Percentiles rank a stretch among this genome's conserved stretches.
Evolutionary conservation across 345 rosid genomes (phyloP).

Genomic region (Linum lewisii): DNA sequence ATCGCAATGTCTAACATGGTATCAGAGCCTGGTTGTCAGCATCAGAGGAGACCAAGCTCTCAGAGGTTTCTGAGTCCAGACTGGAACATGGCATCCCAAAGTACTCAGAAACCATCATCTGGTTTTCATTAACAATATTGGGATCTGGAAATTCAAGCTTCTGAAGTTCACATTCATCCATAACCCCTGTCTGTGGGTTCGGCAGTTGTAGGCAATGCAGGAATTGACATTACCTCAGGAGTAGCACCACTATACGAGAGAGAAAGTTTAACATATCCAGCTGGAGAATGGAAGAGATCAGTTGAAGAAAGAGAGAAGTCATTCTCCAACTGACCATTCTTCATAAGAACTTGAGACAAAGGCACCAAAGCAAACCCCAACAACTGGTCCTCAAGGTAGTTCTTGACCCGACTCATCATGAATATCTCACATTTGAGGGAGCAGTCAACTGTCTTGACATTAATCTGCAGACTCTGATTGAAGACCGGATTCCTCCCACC

Average conservation of each 20-base stretch:
- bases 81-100: conserved; percentile 49
- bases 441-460: conserved; percentile 54
- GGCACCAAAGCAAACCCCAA: conserved; percentile 90
- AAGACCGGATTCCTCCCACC: conserved; percentile 98
- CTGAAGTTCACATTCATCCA: conserved; percentile 45
- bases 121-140: conserved; percentile 73
- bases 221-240: conserved; percentile 80
- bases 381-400: conserved; percentile 94
- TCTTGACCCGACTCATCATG: conserved; percentile 98
- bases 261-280: conserved; percentile 86
- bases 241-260: conserved; percentile 69
- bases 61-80: conserved; percentile 57
- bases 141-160: conserved; percentile 98
- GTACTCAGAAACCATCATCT: conserved; percentile 95
- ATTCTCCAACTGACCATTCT: conserved; percentile 63
- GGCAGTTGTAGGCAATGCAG: conserved; percentile 38
- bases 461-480: conserved; percentile 56
- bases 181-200: conserved; percentile 39
- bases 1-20: no score
- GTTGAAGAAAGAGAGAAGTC: conserved; percentile 95
- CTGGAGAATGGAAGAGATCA: conserved; percentile 89
- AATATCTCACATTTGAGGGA: conserved; percentile 89
- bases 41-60: conserved; percentile 52
- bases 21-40: no score
- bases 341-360: conserved; percentile 64